These are phyloP conservation scores for Moniliella sp. DNA, from an alignment of 1,284 basidiomycete species.

Conservation along the genomic window DNA sequence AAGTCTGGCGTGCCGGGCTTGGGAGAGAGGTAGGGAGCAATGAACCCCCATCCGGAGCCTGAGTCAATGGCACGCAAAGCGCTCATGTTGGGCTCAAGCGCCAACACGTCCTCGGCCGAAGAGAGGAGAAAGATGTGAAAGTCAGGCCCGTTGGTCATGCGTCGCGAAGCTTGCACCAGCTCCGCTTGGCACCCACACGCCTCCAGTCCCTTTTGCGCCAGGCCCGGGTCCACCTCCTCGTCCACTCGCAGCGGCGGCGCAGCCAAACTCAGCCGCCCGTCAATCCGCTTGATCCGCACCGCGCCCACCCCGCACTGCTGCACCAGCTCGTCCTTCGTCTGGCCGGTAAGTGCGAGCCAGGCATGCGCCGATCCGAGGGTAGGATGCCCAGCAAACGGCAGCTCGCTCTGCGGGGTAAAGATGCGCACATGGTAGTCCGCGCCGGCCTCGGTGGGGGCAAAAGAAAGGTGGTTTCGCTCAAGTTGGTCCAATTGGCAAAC, in stretches of 20 bases:
- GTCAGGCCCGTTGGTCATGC: conserved; percentile 22
- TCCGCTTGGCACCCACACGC: conserved; percentile 4
- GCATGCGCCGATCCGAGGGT: conserved; percentile 19
- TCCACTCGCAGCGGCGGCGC: conserved; percentile 1
- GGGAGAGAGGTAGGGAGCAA: conserved; percentile 9
- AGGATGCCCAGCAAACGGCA: conserved; percentile 24
- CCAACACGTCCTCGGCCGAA: conserved; percentile 10
- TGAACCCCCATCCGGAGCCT: conserved; percentile 10
- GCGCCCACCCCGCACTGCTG: conserved; percentile 20
- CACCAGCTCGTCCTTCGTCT: conserved; percentile 4
- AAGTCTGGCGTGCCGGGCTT: conserved; percentile 5
- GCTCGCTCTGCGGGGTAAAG: conserved; percentile 14
- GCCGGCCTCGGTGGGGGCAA: conserved; percentile 3
- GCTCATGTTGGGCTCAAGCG: conserved; percentile 4
- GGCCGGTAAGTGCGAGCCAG: conserved; percentile 5
- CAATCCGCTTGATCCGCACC: conserved; percentile 5
- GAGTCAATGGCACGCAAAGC: conserved; percentile 1
- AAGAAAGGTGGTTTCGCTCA: conserved; percentile 22
- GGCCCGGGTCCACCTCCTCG: conserved; percentile 10
- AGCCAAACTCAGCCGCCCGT: background rate
- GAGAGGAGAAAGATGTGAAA: conserved; percentile 9
- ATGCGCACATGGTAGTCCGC: conserved; percentile 19
- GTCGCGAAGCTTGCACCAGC: conserved; percentile 7
- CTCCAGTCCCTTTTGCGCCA: conserved; percentile 6
- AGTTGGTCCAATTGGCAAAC: conserved; percentile 22